Evolutionary conservation across 352 stramenopile genomes (phyloP), one percentile per base, ranked within the genome.

Genomic region (Phytophthora pluvialis): DNA sequence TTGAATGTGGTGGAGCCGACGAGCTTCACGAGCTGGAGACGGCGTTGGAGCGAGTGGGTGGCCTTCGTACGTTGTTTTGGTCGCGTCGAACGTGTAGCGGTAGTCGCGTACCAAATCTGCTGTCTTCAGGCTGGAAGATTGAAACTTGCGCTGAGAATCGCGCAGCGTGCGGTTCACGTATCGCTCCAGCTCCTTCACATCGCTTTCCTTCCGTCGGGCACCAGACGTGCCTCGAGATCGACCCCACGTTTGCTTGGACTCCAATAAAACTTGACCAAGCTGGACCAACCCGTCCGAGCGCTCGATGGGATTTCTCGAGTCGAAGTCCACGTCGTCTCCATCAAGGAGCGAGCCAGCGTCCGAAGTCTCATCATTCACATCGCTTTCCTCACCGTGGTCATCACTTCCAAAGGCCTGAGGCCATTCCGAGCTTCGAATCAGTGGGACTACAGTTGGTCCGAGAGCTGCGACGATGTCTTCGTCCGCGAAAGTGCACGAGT

Each of bases 401-500:
- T 6, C 28, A 21, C 15, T 12, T 31, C 25, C 36, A 29, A 70
- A 70, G 6, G 29, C 28, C 25, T 18, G 39, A 46, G 44, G 55
- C 46, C 72, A 69, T 45, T 76, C 64, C 7, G 70, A 66, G 15
- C 46, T 63, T 4, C 47, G 45, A 25, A 69, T 60, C 32, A 83
- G 52, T 2, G 62, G 56, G 7, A 88, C 64, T 8, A 88, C 66
- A 28, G 70, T 55, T 3, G 76, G 73, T 5, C 78, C 76, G 5
- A 83, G 64, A 5, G 70, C 78, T 11, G 66, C 54, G 26, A 80
- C 35, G 12, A 85, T 48, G 42, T 83, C 74, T 33, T 81, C 75
- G 42, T 83, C 76, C 11, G 79, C 75, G 40, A 82, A 88, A 9
- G 57, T 57, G 46, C 78, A 88, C 12, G 63, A 39, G 60, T 88